Evolutionary conservation across 441 rosid genomes (phyloP), one percentile per base, ranked within the genome.

Genomic region (Daphne laureola): DNA sequence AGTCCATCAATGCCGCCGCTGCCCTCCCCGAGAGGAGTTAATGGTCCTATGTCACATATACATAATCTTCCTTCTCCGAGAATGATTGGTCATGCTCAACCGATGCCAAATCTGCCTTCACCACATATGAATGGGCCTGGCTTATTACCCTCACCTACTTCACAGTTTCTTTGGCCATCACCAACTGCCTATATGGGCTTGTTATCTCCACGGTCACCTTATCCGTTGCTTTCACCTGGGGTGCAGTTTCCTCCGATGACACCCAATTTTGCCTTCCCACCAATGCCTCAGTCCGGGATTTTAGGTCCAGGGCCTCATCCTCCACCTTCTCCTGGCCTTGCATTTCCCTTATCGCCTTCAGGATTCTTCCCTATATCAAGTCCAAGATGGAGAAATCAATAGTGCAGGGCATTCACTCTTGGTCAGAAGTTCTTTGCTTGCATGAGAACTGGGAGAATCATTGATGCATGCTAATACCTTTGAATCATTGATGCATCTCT

Each of bases 301-400:
- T 59, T 82, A 74, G 91, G 87, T 61, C 85, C 81, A 36, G 91
- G 86, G 57, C 80, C 91, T 9, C 91, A 75, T 25, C 88, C 96
- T 14, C 96, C 80, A 25, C 83, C 67, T 36, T 86, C 95, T 46
- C 85, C 96, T 6, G 78, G 93, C 43, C 43, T 69, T 51, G 17
- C 35, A 38, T 81, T 68, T 49, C 91, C 91, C 5, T 60, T 68
- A 21, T 84, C 87, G 44, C 87, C 90, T 44, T 67, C 84, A 49
- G 82, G 86, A 38, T 78, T 78, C 59, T 90, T 80, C 50, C 80
- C 96, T 12, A 52, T 74, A 27, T 66, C 81, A 48, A 85, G 95
- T 72, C 98, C 98, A 60, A 83, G 85, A 74, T 87, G 97, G 97
- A 76, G 84, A 58, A 75, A 70, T 55, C 81, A 71, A 64, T 83